Percentiles rank a stretch among this genome's conserved stretches.
These are phyloP conservation scores for Cyberlindnera suaveolens DNA, from an alignment of 805 yeast species.

Conservation along the genomic window DNA sequence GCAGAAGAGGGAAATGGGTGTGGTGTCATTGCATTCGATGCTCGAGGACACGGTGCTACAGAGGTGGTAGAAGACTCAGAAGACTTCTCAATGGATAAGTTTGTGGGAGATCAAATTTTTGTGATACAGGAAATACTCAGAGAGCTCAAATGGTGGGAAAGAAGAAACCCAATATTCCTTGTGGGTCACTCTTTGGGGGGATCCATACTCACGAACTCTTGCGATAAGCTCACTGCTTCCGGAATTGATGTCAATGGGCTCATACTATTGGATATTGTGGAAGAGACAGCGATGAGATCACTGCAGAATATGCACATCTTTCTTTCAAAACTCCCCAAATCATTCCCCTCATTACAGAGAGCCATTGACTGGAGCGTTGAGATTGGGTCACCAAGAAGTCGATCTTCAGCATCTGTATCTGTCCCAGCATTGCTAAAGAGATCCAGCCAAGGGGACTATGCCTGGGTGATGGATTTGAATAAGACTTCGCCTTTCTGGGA, in stretches of 20 bases:
- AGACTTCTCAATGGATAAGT: conserved; percentile 40
- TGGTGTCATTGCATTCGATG: conserved; percentile 70
- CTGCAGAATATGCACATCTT: conserved; percentile 62
- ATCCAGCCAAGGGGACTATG: conserved; percentile 21
- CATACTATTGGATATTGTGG: conserved; percentile 84
- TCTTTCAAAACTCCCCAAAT: conserved; percentile 55
- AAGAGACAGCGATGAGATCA: conserved; percentile 80
- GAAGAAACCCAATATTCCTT: conserved; percentile 38
- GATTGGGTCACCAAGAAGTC: conserved; percentile 44
- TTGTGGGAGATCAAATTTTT: conserved; percentile 52
- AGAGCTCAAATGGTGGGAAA: conserved; percentile 4
- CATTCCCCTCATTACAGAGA: conserved; percentile 42
- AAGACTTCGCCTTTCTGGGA: conserved; percentile 68
- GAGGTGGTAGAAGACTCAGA: conserved; percentile 18
- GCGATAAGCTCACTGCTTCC: conserved; percentile 21
- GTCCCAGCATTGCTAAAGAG: conserved; percentile 59
- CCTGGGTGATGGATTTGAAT: conserved; percentile 63
- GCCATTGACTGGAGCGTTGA: conserved; percentile 84
- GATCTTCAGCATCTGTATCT: conserved; percentile 63
- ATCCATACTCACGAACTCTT: conserved; percentile 58
- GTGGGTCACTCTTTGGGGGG: conserved; percentile 96
- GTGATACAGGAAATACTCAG: conserved; percentile 38
- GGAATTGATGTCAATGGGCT: conserved; percentile 50
- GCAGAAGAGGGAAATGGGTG: conserved; percentile 32
- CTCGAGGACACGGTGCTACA: conserved; percentile 79